Percentiles rank a stretch among this genome's conserved stretches.
These are phyloP conservation scores for Chlorella sorokiniana DNA, from an alignment of 139 green algal genomes.

Conservation along the genomic window DNA sequence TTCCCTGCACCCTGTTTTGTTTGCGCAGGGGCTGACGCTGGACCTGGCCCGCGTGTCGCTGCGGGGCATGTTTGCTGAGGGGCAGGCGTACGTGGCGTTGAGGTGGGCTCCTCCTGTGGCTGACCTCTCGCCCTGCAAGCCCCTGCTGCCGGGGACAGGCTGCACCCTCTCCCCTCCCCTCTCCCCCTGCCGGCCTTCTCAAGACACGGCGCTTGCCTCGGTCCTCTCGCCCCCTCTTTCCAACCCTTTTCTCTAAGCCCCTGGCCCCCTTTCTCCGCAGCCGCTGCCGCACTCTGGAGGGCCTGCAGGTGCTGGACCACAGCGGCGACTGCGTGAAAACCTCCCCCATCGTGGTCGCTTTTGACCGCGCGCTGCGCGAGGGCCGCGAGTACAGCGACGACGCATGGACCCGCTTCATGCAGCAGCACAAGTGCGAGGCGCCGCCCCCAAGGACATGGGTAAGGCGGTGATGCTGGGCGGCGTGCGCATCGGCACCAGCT, in stretches of 20 bases:
- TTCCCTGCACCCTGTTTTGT: background rate
- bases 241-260: background rate
- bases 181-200: background rate
- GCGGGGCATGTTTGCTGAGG: constrained; percentile 62
- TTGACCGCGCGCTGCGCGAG: constrained; percentile 36
- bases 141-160: background rate
- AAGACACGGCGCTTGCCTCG: background rate
- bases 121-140: no score
- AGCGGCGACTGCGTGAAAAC: constrained; percentile 43
- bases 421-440: constrained; percentile 3
- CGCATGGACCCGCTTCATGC: constrained; percentile 30
- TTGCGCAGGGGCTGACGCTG: constrained; percentile 66
- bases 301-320: constrained; percentile 63
- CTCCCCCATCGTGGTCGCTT: constrained; percentile 30
- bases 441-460: background rate
- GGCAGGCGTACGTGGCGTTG: constrained; percentile 83
- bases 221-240: background rate
- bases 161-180: background rate
- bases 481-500: background rate
- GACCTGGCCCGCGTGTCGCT: constrained; percentile 61
- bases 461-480: constrained; percentile 3
- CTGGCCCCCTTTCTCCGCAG: background rate
- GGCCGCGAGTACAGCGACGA: constrained; percentile 44
- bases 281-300: constrained; percentile 58
- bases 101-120: constrained; percentile 4